phyloP scores from a whole-genome alignment of 768 basidiomycete species.

The Trametes cubensis region DNA sequence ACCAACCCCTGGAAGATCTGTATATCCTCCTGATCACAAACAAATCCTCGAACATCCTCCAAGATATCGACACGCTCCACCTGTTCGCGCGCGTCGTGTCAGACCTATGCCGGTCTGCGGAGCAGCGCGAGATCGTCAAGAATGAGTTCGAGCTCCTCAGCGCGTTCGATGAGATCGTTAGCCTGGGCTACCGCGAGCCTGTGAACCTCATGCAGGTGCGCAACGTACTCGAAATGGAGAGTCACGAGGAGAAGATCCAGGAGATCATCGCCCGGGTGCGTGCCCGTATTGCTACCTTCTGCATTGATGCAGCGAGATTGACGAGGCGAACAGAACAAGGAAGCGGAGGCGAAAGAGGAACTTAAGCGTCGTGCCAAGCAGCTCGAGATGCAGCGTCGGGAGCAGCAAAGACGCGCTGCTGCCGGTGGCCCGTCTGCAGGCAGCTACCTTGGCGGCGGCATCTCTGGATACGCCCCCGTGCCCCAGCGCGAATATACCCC shows the following conservation, averaged over 20 bases:
- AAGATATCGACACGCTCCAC: constrained; percentile 96
- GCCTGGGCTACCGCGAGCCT: constrained; percentile 81
- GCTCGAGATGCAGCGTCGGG: constrained; percentile 95
- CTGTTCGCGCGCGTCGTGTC: constrained; percentile 93
- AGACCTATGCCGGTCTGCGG: constrained; percentile 83
- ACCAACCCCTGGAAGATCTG: constrained; percentile 94
- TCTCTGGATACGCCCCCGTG: constrained; percentile 71
- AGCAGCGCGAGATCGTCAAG: constrained; percentile 86
- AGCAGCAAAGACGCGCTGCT: constrained; percentile 82
- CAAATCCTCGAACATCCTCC: constrained; percentile 97
- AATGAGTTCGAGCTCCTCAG: constrained; percentile 93
- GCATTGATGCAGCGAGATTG: background rate
- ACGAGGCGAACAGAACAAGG: constrained; percentile 74
- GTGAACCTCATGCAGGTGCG: constrained; percentile 80
- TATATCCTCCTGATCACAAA: constrained; percentile 98
- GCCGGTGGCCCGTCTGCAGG: constrained; percentile 51
- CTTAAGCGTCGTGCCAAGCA: constrained; percentile 97
- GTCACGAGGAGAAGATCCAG: constrained; percentile 93
- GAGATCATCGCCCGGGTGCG: constrained; percentile 94
- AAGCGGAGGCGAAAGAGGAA: constrained; percentile 98
- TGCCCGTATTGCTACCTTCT: background rate
- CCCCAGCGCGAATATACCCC: constrained; percentile 70
- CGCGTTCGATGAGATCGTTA: constrained; percentile 96
- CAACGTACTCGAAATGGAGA: constrained; percentile 85
- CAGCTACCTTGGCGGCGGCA: constrained; percentile 67